These are phyloP conservation scores for Coemansia interrupta DNA, from an alignment of 192 early-diverging fungal species.

Conservation along the genomic window DNA sequence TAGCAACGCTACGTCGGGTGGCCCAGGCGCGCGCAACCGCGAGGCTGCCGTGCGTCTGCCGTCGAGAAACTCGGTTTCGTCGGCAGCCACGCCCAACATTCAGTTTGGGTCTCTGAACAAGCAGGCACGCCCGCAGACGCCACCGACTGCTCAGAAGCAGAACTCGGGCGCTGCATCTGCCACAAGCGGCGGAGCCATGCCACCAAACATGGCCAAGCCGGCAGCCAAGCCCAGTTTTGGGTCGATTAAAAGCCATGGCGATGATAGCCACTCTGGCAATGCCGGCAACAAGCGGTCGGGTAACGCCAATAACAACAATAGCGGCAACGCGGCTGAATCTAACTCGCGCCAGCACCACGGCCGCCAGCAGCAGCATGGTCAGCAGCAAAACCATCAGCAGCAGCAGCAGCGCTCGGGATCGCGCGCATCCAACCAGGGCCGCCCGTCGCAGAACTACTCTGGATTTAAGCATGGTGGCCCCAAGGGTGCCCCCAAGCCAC, in stretches of 20 bases:
- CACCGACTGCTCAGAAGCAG: constrained; percentile 26
- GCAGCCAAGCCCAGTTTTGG: constrained; percentile 52
- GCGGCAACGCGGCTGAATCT: constrained; percentile 10
- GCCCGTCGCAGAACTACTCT: constrained; percentile 38
- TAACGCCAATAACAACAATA: constrained; percentile 12
- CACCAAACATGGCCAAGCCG: constrained; percentile 29
- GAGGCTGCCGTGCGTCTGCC: constrained; percentile 46
- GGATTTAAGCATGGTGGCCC: constrained; percentile 34
- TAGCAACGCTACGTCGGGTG: constrained; percentile 1
- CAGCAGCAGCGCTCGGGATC: constrained; percentile 44
- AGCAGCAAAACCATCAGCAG: constrained; percentile 27
- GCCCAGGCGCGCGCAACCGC: constrained; percentile 24
- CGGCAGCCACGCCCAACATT: constrained; percentile 30
- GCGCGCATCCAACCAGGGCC: constrained; percentile 38
- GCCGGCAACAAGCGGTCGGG: constrained; percentile 13
- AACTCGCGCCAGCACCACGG: constrained; percentile 19
- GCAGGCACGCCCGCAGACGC: constrained; percentile 34
- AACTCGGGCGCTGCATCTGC: constrained; percentile 9
- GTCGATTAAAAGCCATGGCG: constrained; percentile 26
- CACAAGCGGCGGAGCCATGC: constrained; percentile 49
- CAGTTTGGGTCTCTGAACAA: constrained; percentile 56
- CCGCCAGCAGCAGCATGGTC: constrained; percentile 15
- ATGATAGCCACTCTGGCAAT: constrained; percentile 11
- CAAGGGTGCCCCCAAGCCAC: constrained; percentile 32
- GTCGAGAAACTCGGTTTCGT: constrained; percentile 38